Evolutionary conservation across 2,329 filamentous ascomycete genomes (phyloP).

Genomic region (Domatiomyces catenatus): DNA sequence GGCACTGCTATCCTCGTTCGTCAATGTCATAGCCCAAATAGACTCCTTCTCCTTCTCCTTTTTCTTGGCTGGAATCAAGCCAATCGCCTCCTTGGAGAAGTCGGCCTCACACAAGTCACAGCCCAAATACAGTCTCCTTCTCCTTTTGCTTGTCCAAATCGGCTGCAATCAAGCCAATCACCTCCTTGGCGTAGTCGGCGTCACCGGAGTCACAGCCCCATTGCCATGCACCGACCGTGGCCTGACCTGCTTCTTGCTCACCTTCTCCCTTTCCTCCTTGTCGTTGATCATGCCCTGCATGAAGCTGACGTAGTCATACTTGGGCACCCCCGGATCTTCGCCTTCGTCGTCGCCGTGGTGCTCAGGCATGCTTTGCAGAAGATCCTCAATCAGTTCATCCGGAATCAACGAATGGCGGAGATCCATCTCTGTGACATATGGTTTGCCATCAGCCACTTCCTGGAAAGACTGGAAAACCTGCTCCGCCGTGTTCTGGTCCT

Average conservation of each 20-base stretch:
- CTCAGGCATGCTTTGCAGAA: conserved; percentile 69
- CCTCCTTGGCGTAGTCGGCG: neutral
- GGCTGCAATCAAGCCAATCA: neutral
- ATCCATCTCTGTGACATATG: conserved; percentile 96
- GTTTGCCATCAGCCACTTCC: conserved; percentile 95
- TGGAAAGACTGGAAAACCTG: conserved; percentile 97
- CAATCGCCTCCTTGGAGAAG: no score
- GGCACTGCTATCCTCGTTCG: neutral
- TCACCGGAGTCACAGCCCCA: neutral
- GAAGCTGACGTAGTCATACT: conserved; percentile 93
- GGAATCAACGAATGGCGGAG: conserved; percentile 87
- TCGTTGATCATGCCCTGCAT: conserved; percentile 70
- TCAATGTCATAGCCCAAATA: neutral
- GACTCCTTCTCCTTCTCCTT: neutral
- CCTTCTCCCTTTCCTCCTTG: conserved; percentile 14
- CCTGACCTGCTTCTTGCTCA: conserved; percentile 1
- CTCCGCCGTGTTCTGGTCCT: conserved; percentile 96
- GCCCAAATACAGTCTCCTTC: no score
- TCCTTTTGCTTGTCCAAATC: no score
- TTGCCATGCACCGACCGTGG: neutral
- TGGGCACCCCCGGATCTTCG: conserved; percentile 66
- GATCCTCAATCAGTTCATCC: conserved; percentile 89
- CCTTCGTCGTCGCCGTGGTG: conserved; percentile 76
- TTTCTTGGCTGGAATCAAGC: neutral
- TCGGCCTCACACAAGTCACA: no score